Percentiles rank a stretch among this genome's conserved stretches.
phyloP scores from a whole-genome alignment of 2,329 filamentous ascomycete genomes.

The Graphiopsis chlorocephala region DNA sequence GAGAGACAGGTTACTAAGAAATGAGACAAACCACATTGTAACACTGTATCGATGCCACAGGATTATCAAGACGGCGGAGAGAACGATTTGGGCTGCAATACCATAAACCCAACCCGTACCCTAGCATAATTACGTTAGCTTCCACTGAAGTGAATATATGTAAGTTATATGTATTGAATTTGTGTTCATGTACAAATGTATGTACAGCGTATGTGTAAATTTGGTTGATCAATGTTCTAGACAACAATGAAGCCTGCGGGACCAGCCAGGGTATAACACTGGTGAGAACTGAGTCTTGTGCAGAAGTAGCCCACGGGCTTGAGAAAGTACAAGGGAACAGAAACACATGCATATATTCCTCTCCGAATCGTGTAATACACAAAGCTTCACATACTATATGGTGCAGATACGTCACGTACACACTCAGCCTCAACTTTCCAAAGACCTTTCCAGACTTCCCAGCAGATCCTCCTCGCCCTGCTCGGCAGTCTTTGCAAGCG shows the following conservation, averaged over 20 bases:
- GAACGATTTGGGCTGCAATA: neutral
- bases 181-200: too few relatives aligned
- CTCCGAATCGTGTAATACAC: neutral
- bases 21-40: neutral
- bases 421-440: neutral
- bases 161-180: too few relatives aligned
- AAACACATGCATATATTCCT: neutral
- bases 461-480: conserved; percentile 8
- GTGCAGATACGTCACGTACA: neutral
- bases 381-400: neutral
- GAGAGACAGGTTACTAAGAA: neutral
- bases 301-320: neutral
- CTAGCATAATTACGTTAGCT: neutral
- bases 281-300: neutral
- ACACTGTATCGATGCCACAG: neutral
- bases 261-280: neutral
- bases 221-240: neutral
- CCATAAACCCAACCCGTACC: neutral
- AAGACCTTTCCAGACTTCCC: conserved; percentile 11
- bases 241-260: too few relatives aligned
- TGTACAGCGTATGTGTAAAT: neutral
- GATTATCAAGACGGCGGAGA: neutral
- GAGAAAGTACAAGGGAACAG: neutral
- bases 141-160: too few relatives aligned
- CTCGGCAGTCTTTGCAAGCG: neutral